Percentiles rank a stretch among this genome's conserved stretches.
These are phyloP conservation scores for Tagetes patula DNA, from an alignment of 129 eudicot species.

Conservation along the genomic window DNA sequence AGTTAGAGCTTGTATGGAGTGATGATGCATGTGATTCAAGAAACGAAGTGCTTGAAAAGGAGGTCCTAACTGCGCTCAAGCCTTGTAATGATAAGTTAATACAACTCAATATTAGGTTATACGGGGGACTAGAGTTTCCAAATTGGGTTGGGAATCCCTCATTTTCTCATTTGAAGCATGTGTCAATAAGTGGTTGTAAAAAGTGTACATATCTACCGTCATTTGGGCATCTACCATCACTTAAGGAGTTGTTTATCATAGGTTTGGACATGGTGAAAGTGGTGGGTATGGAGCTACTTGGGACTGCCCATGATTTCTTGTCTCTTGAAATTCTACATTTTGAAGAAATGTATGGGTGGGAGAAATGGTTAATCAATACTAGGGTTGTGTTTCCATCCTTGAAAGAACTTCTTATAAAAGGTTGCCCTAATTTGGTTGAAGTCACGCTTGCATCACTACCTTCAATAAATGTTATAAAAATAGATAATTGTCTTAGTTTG, in stretches of 20 bases:
- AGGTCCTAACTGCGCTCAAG: neutral
- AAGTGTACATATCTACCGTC: neutral
- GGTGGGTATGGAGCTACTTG: neutral
- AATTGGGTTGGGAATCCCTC: neutral
- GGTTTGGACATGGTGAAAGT: neutral
- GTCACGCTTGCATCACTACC: constrained; percentile 22
- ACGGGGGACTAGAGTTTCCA: neutral
- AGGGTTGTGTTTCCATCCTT: constrained; percentile 27
- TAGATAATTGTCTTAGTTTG: neutral
- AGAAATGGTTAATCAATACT: constrained; percentile 31
- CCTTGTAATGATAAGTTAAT: neutral
- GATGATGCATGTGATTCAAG: neutral
- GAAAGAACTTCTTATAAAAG: neutral
- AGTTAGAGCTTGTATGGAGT: constrained; percentile 3
- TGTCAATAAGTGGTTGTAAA: neutral
- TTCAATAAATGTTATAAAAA: neutral
- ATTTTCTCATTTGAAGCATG: neutral
- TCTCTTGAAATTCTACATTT: constrained; percentile 25
- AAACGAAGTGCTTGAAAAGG: neutral
- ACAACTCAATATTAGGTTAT: neutral
- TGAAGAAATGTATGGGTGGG: constrained; percentile 36
- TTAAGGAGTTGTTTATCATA: neutral
- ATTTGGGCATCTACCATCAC: neutral
- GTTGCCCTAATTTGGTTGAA: constrained; percentile 22
- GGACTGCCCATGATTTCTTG: neutral